Evolutionary conservation across 768 basidiomycete genomes (phyloP), one percentile per base, ranked within the genome.

Genomic region (Tulasnella sp.): DNA sequence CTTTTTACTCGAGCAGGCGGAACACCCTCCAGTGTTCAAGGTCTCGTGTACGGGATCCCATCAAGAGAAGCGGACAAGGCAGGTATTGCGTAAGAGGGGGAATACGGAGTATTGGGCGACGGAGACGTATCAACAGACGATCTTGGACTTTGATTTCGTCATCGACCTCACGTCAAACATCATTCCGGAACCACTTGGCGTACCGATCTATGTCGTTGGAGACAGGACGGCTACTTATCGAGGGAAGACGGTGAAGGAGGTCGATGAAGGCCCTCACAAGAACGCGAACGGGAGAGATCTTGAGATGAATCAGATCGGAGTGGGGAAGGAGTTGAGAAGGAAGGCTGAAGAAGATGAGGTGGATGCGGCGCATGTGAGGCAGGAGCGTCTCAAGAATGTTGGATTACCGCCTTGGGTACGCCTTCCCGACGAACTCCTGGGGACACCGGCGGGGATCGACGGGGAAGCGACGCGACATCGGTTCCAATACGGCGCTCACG

Each of bases 141-240:
- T 87, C 44, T 74, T 76, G 19, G 86, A 88, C 66, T 88, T 88
- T 64, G 78, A 85, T 65, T 88, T 88, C 68, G 74, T 68, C 63
- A 79, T 88, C 67, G 80, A 83, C 65, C 66, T 83, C 3, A 68
- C 73, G 17, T 74, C 73, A 17, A 68, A 75, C 52, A 69, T 79
- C 58, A 65, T 76, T 27, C 15, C 45, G 13, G 42, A 61, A 13
- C 61, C 51, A 5, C 21, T 48, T n/a, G 65, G 64, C 10, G 72
- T 75, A 3, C 68, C 73, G 1, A 80, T 83, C 54, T 88, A 82
- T 80, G 79, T 79, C 15, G 73, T 82, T 0, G 76, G 76, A 3
- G 86, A 89, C 67, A 69, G 75, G 1, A 78, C 81, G 55, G 83
- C 85, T 10, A 79, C 79, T 1, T 83, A 82, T 65, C 77, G 85